Base-by-base conservation (phyloP, 441 rosid genomes). In the Pelargonium myrrhifolium region DNA sequence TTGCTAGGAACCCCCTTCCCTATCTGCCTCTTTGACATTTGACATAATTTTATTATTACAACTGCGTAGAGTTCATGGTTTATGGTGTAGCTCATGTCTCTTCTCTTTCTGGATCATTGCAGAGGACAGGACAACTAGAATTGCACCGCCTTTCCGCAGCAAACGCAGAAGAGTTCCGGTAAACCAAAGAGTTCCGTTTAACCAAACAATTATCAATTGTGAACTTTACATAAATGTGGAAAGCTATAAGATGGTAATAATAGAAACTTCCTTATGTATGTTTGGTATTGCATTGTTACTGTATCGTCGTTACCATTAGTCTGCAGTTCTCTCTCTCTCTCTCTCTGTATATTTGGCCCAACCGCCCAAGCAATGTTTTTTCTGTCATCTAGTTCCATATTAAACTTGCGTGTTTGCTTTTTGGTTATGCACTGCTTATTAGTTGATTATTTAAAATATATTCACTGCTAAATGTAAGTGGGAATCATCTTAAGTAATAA, bases 161-260 rank as follows among this genome's bases (percentile, higher is more conserved):
- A 89, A 79, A 80, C 87, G 80, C 66, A 75, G 82, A 77, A 84
- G 86, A 79, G 68, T 47, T 72, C 68, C 78, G 58, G 58, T 51
- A 51, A n/a, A 22, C 47, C 81, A 61, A 76, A 71, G 58, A 51
- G 60, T 20, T 8, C 60, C 26, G 12, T 11, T 55, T 7, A 55
- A 55, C 73, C 76, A 72, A 42, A 51, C 81, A 43, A 53, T 71
- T 71, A 66, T 68, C 72, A 82, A 76, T 73, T 76, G 85, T 79
- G 91, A 82, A 64, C 72, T 73, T 21, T 75, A 59, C 66, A 67
- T 83, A 55, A 83, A 79, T 77, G 68, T 83, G 84, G 92, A 79
- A 61, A 76, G 81, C 76, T 73, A 68, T 40, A 39, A 80, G 17
- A 65, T 6, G 78, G 93, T 87, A 82, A 81, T 67, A 42, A 42